Base-by-base conservation (phyloP, 768 basidiomycete species). In the Arthromyces matolae region DNA sequence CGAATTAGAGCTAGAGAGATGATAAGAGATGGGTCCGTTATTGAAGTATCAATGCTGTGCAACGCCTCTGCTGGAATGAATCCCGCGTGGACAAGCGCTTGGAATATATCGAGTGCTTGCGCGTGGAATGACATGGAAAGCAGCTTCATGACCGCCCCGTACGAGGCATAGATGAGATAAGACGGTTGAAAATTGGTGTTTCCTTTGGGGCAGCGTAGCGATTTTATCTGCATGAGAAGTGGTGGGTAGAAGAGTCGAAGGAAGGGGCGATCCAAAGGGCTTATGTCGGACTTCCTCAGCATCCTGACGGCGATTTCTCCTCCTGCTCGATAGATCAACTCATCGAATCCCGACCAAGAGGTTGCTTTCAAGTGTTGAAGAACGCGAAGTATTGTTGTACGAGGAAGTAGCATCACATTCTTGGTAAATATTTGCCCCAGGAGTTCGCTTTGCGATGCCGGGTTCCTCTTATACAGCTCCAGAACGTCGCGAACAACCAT, bases 31-130 rank as follows among this genome's bases (percentile, higher is more conserved):
- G 80, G 72, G 52, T 79, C 69, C 1, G 65, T 60, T 12, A 65
- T 59, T n/a, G 62, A 51, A 25, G 57, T 58, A 31, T 76, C 70
- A 12, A 67, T 56, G 33, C 64, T 60, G 9, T 67, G 61, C 31
- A 83, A 61, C 3, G 77, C 73, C 45, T 76, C 71, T 1, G 68
- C 46, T 13, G 82, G 77, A 41, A 86, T 64, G 46, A 69, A 66
- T 4, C 68, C 66, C 13, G 55, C 61, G 13, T 76, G 58, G 16
- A 77, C 68, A 28, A 87, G 72, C 13, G 62, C 49, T 33, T 75
- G 72, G 52, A 86, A 77, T 14, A 86, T 48, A 3, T 69, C 56
- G 27, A 81, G 61, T 3, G 78, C 75, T 25, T 62, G 53, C 10
- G 59, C 51, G 42, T 71, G 51, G 32, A 67, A 61, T 3, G 64